A percentile compares a stretch with the other conserved stretches of the same genome.
Evolutionary conservation across 768 basidiomycete species (phyloP).

Genomic region (Lenzites betulinus): DNA sequence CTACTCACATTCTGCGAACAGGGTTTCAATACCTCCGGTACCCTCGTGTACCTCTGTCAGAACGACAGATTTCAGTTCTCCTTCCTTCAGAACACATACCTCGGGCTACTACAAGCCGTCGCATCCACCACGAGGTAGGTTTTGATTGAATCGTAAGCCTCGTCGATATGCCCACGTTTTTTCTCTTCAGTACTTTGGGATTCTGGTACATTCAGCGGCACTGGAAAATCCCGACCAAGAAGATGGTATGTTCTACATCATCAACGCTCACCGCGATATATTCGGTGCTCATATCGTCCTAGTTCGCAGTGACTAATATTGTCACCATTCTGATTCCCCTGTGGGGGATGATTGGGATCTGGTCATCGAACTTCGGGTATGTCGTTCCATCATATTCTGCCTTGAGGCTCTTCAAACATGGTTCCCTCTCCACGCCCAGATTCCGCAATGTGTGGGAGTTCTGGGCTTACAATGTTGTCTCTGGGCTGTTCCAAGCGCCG

Average conservation of each 20-base stretch:
- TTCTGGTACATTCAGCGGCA: conserved; percentile 85
- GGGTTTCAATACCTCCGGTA: conserved; percentile 82
- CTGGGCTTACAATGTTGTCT: conserved; percentile 83
- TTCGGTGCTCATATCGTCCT: not conserved
- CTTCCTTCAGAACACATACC: conserved; percentile 79
- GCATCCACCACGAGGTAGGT: conserved; percentile 56
- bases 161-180: not conserved
- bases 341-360: conserved; percentile 87
- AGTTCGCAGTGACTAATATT: conserved; percentile 79
- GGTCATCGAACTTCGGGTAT: conserved; percentile 75
- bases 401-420: not conserved
- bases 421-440: conserved; percentile 65
- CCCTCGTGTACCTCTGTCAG: conserved; percentile 73
- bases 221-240: conserved; percentile 80
- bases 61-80: conserved; percentile 82
- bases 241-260: conserved; percentile 54
- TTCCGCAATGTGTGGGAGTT: conserved; percentile 89
- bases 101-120: conserved; percentile 73
- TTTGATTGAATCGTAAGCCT: too few species aligned
- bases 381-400: conserved; percentile 20
- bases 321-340: conserved; percentile 77
- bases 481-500: conserved; percentile 82
- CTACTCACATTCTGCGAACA: conserved; percentile 29
- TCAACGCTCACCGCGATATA: too few species aligned
- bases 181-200: conserved; percentile 54